Evolutionary conservation across 1,284 basidiomycete species (phyloP).

Genomic region (Porogramme epimiltina): DNA sequence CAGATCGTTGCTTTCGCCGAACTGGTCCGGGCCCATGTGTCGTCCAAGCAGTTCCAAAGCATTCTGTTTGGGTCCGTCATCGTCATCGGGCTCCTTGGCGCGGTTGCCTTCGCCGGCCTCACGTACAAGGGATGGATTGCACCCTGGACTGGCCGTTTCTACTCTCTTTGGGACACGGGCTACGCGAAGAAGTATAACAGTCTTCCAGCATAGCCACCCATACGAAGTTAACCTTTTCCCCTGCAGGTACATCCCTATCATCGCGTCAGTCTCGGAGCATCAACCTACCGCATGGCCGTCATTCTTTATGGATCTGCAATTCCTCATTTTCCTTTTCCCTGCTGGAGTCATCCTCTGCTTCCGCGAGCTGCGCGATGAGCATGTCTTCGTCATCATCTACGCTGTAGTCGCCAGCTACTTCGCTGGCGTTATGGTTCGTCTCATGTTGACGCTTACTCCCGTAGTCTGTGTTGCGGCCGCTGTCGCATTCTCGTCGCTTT

Average conservation of each 20-base stretch:
- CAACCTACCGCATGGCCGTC: slow-evolving; percentile 99
- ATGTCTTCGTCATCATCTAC: slow-evolving; percentile 99
- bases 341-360: slow-evolving; percentile 95
- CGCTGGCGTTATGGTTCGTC: slow-evolving; percentile 98
- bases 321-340: slow-evolving; percentile 98
- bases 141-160: slow-evolving; percentile 99
- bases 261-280: slow-evolving; percentile 99
- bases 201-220: background rate
- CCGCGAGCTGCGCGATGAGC: slow-evolving; percentile 93
- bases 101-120: slow-evolving; percentile 72
- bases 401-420: slow-evolving; percentile 97
- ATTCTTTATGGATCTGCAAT: slow-evolving; percentile 99
- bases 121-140: slow-evolving; percentile 97
- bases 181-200: slow-evolving; percentile 88
- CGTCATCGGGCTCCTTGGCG: slow-evolving; percentile 73
- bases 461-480: slow-evolving; percentile 92
- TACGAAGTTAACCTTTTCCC: background rate
- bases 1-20: slow-evolving; percentile 96
- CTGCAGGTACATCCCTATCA: slow-evolving; percentile 90
- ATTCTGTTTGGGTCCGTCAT: slow-evolving; percentile 76
- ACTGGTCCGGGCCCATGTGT: slow-evolving; percentile 87
- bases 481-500: slow-evolving; percentile 85
- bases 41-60: slow-evolving; percentile 91
- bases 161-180: slow-evolving; percentile 98
- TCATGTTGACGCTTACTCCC: slow-evolving; percentile 92